Evolutionary conservation across 225 moss, liverwort and hornwort genomes (phyloP), one percentile per base, ranked within the genome.

Genomic region (Polytrichum commune): DNA sequence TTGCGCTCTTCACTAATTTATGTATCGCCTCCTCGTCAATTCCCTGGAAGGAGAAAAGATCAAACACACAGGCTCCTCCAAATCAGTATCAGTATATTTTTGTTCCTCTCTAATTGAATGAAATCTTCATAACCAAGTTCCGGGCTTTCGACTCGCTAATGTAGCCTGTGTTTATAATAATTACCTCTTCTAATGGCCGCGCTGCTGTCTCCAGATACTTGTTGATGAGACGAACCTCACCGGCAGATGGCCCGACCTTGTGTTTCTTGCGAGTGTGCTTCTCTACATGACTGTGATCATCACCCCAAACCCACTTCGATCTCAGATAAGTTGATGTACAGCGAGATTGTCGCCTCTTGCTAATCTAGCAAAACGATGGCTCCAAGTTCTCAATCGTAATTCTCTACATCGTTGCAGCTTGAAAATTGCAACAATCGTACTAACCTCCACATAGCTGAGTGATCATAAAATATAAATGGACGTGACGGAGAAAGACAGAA

Each of bases 141-240:
- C 9, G 9, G 38, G 38, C 9, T 38, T 33, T 38, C 46, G 16
- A 46, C 16, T 46, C 16, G 46, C 46, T 46, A 46, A 46, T 46
- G 16, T 6, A 16, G 3, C 16, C 46, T 46, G 27, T 28, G 33
- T 9, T 63, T 69, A 16, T 13, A 46, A 16, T 46, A 46, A 46
- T 13, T 46, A 71, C 71, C 25, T 73, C 76, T 26, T 71, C 75
- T 53, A 65, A 7, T 1, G 73, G 73, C 18, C 68, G 73, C 35
- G 78, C 64, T 33, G 78, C 64, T 64, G 75, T 74, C 32, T 68
- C 69, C 75, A 86, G 70, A 0, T 73, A 83, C 65, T 78, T 83
- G 2, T 66, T 64, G 33, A 86, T 65, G 7, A 78, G 71, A 2
- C 73, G 80, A 63, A 83, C 72, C 57, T 83, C 80, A 4, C 62